These are phyloP conservation scores for Cercophora scortea DNA, from an alignment of 495 filamentous ascomycete species.

Conservation along the genomic window DNA sequence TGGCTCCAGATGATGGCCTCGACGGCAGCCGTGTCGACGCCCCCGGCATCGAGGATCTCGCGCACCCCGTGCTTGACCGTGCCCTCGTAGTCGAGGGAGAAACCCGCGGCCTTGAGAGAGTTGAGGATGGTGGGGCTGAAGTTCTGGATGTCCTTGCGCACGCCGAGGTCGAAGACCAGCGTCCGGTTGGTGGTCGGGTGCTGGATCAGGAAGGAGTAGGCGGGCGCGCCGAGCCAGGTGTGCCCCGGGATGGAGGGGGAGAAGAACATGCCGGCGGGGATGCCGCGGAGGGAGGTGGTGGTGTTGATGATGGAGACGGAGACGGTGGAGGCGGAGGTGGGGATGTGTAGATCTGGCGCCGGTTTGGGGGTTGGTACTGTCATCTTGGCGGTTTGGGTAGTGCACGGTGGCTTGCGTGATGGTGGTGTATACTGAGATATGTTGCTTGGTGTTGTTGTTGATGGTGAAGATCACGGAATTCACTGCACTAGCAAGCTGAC, in stretches of 20 bases:
- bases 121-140: conserved; percentile 26
- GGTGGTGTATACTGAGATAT: too few species aligned
- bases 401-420: too few species aligned
- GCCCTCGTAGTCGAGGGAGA: conserved; percentile 11
- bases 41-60: conserved; percentile 42
- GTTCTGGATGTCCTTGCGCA: conserved; percentile 44
- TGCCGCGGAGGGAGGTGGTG: conserved; percentile 27
- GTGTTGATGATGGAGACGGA: conserved; percentile 50
- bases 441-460: too few species aligned
- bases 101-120: conserved; percentile 11
- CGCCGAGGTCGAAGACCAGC: conserved; percentile 53
- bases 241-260: conserved; percentile 36
- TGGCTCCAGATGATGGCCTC: conserved; percentile 56
- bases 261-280: conserved; percentile 26
- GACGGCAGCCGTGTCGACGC: conserved; percentile 36
- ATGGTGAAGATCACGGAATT: too few species aligned
- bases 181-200: conserved; percentile 34
- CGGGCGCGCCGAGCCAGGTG: conserved; percentile 30
- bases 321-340: conserved; percentile 37
- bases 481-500: too few species aligned
- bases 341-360: conserved; percentile 38
- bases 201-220: conserved; percentile 49
- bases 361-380: not conserved
- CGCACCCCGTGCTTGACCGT: conserved; percentile 38
- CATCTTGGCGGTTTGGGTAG: not conserved